Evolutionary conservation across 1,284 basidiomycete genomes (phyloP).

Genomic region (Leccinum holopus): DNA sequence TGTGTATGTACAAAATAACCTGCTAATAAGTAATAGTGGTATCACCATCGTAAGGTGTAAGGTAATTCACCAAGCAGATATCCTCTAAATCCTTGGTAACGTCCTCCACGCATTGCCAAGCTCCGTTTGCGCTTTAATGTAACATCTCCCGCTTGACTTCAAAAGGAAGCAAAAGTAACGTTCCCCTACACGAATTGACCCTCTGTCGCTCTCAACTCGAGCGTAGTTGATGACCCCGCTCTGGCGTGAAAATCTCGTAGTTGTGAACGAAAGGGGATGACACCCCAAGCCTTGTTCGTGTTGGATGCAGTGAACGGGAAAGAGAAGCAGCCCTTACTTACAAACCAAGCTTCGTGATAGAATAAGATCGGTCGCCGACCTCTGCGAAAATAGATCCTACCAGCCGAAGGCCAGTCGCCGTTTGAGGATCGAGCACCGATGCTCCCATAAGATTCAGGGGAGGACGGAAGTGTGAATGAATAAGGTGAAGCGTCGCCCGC

Average conservation of each 20-base stretch:
- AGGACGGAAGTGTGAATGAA: conserved; percentile 13
- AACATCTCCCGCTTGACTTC: conserved; percentile 8
- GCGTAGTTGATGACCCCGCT: conserved; percentile 20
- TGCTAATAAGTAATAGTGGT: neutral
- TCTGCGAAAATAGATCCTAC: no score
- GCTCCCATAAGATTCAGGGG: conserved; percentile 13
- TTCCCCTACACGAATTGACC: conserved; percentile 12
- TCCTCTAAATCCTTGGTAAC: conserved; percentile 14
- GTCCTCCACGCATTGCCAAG: conserved; percentile 11
- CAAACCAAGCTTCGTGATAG: no score
- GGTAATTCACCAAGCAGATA: conserved; percentile 12
- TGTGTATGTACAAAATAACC: no score
- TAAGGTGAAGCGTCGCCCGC: conserved; percentile 18
- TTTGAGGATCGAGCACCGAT: no score
- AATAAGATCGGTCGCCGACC: no score
- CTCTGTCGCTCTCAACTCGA: conserved; percentile 8
- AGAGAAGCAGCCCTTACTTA: no score
- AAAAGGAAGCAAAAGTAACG: conserved; percentile 16
- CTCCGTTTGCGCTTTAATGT: conserved; percentile 20
- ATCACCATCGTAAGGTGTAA: conserved; percentile 10
- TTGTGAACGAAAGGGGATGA: neutral
- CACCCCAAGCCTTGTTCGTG: no score
- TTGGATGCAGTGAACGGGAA: no score
- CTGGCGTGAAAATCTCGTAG: conserved; percentile 18
- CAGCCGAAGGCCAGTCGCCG: no score